A percentile compares a stretch with the other conserved stretches of the same genome.
phyloP scores from a whole-genome alignment of 108 stramenopile species.

The Cyclostephanos invisitatus region DNA sequence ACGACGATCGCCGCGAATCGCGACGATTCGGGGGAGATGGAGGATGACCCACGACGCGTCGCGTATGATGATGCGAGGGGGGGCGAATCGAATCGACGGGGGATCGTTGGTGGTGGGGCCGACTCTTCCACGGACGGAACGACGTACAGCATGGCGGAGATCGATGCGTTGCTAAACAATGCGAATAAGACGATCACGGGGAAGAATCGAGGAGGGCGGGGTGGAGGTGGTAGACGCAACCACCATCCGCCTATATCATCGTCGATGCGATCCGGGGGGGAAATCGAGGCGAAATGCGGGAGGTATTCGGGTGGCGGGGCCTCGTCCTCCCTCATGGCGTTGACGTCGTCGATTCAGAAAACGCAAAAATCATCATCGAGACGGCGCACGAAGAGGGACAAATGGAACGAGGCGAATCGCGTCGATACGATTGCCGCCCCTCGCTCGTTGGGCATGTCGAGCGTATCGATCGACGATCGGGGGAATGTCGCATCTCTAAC shows the following conservation, averaged over 20 bases:
- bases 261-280: not conserved
- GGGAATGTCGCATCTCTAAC: conserved; percentile 35
- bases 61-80: not conserved
- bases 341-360: conserved; percentile 25
- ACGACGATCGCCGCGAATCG: not conserved
- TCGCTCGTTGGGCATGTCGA: not conserved
- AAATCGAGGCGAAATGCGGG: conserved; percentile 8
- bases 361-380: conserved; percentile 18
- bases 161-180: not conserved
- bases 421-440: too few species aligned
- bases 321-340: conserved; percentile 34
- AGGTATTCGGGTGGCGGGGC: conserved; percentile 13
- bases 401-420: conserved; percentile 8
- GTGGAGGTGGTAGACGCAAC: conserved; percentile 22
- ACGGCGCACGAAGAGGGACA: conserved; percentile 4
- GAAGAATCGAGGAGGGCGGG: conserved; percentile 18
- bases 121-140: not conserved
- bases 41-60: too few species aligned
- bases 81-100: not conserved
- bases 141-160: conserved; percentile 3
- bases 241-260: conserved; percentile 19
- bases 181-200: not conserved
- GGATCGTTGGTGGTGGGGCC: too few species aligned
- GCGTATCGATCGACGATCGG: not conserved
- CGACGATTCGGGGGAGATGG: not conserved